Evolutionary conservation across 129 eudicot genomes (phyloP), one percentile per base, ranked within the genome.

Genomic region (Centella asiatica): DNA sequence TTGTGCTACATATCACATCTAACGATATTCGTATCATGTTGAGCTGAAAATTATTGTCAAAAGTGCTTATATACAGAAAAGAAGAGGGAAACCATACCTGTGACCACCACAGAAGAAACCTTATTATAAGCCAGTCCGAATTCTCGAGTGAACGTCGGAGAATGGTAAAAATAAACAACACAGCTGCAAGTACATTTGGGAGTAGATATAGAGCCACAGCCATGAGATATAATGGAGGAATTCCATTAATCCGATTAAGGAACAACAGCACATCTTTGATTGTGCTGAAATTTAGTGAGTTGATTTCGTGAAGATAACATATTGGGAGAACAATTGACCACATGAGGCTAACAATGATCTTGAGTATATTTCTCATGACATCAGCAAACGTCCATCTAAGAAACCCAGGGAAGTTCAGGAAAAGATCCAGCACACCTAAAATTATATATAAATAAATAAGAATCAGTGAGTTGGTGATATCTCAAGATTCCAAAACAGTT

Each of bases 51-150:
- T 6, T 10, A 1, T 71, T 31, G 44, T 45, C 29, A 32, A 45
- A 59, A 19, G 31, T 45, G 24, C 19, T 40, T 15, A 51, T 18
- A n/a, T 28, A 18, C n/a, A 55, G 39, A 42, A 24, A 57, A 34
- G 50, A 44, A 69, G 44, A 50, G 56, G 67, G 68, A 24, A 69
- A 33, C 42, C 25, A 44, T 78, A 93, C 99, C 96, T 93, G 99
- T 47, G 99, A 87, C 99, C 99, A 93, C 99, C 99, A 93, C 29
- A 93, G 80, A 57, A 93, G 84, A 69, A 93, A 74, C 73, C 95
- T 81, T 60, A 84, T 60, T 48, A 93, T 83, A 73, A 64, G 89
- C 99, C 99, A 93, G 68, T 93, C 89, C 12, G 99, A 93, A 77
- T 87, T 93, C 68, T 93, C 99, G 58, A 93, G 87, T 87, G 87